These are phyloP conservation scores for Ogataea trehalophila DNA, from an alignment of 805 yeast genomes.

Conservation along the genomic window DNA sequence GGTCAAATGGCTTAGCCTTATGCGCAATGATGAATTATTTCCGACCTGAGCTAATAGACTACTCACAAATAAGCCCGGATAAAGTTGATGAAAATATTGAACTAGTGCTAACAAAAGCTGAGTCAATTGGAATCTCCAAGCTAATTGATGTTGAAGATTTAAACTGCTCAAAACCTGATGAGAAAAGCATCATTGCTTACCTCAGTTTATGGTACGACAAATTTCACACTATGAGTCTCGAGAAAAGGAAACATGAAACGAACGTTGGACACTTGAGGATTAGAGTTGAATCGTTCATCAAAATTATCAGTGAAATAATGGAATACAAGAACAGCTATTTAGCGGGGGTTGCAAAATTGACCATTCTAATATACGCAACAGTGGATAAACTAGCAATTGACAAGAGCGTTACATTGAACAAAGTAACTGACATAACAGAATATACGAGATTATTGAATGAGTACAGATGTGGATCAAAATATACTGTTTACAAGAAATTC, in stretches of 20 bases:
- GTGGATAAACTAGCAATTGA: conserved; percentile 9
- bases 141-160: conserved; percentile 55
- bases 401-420: not conserved
- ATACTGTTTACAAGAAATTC: conserved; percentile 12
- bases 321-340: conserved; percentile 15
- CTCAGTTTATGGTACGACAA: conserved; percentile 55
- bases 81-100: conserved; percentile 30
- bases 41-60: conserved; percentile 38
- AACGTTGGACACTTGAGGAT: conserved; percentile 8
- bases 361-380: conserved; percentile 8
- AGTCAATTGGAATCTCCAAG: conserved; percentile 44
- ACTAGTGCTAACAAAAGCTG: conserved; percentile 38
- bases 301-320: conserved; percentile 17
- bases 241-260: conserved; percentile 3
- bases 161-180: conserved; percentile 48
- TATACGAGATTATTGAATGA: not conserved
- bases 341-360: conserved; percentile 11
- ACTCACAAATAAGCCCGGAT: conserved; percentile 22
- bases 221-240: conserved; percentile 19
- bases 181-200: conserved; percentile 53
- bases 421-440: conserved; percentile 1
- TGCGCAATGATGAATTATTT: conserved; percentile 39
- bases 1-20: conserved; percentile 50
- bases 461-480: conserved; percentile 10
- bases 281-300: conserved; percentile 25